These are phyloP conservation scores for Lagenidium giganteum DNA, from an alignment of 352 stramenopile species.

Conservation along the genomic window DNA sequence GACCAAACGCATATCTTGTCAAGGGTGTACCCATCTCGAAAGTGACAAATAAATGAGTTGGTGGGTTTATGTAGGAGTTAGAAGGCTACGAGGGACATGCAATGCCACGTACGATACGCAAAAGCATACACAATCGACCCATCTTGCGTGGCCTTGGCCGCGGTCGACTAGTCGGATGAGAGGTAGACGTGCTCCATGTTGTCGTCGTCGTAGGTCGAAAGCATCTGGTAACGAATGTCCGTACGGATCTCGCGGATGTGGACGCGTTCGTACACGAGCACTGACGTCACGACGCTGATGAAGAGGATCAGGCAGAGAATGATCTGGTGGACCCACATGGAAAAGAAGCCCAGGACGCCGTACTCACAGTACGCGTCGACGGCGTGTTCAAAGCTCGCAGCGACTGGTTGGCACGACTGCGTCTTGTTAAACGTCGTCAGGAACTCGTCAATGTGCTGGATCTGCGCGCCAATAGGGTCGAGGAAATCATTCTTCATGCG, in stretches of 20 bases:
- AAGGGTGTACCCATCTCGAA: too few relatives aligned
- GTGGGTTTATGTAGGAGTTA: too few relatives aligned
- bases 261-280: slow-evolving; percentile 77
- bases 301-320: slow-evolving; percentile 74
- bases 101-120: neutral
- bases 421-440: slow-evolving; percentile 31
- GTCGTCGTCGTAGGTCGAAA: slow-evolving; percentile 79
- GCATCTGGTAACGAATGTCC: slow-evolving; percentile 66
- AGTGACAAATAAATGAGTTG: too few relatives aligned
- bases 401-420: slow-evolving; percentile 46
- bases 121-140: neutral
- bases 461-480: slow-evolving; percentile 53
- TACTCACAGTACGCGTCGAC: slow-evolving; percentile 68
- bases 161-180: slow-evolving; percentile 64
- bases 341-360: slow-evolving; percentile 79
- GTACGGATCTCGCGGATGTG: slow-evolving; percentile 50
- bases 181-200: slow-evolving; percentile 78
- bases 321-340: slow-evolving; percentile 84
- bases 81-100: too few relatives aligned
- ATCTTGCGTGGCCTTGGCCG: too few relatives aligned
- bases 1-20: too few relatives aligned
- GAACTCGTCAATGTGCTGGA: slow-evolving; percentile 23
- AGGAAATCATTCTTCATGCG: slow-evolving; percentile 74
- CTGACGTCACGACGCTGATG: slow-evolving; percentile 58
- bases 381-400: slow-evolving; percentile 37